Base-by-base conservation (phyloP, 345 rosid genomes). In the Pistacia atlantica region DNA sequence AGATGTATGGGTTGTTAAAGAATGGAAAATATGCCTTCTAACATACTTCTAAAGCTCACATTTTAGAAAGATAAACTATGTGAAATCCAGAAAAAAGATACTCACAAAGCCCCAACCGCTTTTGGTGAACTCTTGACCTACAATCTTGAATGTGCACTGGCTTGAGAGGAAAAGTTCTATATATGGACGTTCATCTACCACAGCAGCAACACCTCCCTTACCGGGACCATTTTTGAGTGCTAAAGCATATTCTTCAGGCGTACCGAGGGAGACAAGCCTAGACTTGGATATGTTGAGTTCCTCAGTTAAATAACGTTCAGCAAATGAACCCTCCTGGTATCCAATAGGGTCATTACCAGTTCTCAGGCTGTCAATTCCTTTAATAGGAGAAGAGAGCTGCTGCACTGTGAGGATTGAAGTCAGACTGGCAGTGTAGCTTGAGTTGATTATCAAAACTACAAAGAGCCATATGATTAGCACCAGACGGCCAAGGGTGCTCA, bases 81-180 rank as follows among this genome's bases (percentile, higher is more conserved):
- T 42, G 65, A 18, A 48, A 65, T 52, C 31, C 33, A 66, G 67
- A 65, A 62, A 67, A 57, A 16, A 73, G 76, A 67, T 73, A 90
- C 98, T 90, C 81, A 95, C 98, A 72, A 93, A 95, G 59, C 97
- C 98, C 97, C 98, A 95, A 68, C 98, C 91, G 31, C 96, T 87
- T 88, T 90, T 95, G 28, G 99, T 93, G 73, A 95, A 95, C 81
- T 91, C 97, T 67, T 86, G 92, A 77, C 96, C 98, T 0, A 93
- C 86, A 45, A 89, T 83, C 80, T 91, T 88, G 82, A 86, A 93
- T 2, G 90, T 80, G 87, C 98, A 95, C 18, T 90, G 90, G 73
- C 82, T 85, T 18, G 95, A 85, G 54, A 95, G 97, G 84, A 95
- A 95, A 69, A 86, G 78, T 73, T 95, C 97, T 11, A 91, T 83